These are phyloP conservation scores for Pulveroboletus sp. DNA, from an alignment of 768 basidiomycete species.

Conservation along the genomic window DNA sequence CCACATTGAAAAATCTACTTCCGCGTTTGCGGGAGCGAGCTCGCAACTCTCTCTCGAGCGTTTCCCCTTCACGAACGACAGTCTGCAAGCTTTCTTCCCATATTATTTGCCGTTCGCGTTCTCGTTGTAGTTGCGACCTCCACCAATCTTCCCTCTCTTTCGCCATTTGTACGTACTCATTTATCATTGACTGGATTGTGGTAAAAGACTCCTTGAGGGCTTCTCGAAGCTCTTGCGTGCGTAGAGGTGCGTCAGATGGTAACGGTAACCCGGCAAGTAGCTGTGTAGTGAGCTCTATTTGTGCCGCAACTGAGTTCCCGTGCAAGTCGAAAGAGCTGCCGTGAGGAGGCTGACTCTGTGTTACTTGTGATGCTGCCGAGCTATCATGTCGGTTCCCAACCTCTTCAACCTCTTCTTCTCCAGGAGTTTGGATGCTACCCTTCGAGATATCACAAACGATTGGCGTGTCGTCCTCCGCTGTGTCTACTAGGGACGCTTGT, in stretches of 20 bases:
- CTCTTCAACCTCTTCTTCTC: constrained; percentile 27
- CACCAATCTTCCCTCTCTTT: constrained; percentile 82
- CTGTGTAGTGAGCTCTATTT: constrained; percentile 72
- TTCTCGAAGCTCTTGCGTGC: constrained; percentile 34
- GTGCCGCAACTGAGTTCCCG: constrained; percentile 64
- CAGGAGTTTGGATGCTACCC: constrained; percentile 23
- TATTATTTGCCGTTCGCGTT: constrained; percentile 56
- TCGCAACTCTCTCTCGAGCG: constrained; percentile 74
- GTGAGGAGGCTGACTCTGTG: constrained; percentile 48
- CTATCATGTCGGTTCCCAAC: constrained; percentile 39
- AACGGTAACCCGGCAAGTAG: constrained; percentile 49
- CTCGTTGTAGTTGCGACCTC: constrained; percentile 56
- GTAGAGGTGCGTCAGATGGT: constrained; percentile 26
- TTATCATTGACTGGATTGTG: constrained; percentile 53
- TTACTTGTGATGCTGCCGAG: constrained; percentile 42
- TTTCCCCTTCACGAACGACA: constrained; percentile 83
- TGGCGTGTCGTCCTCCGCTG: constrained; percentile 10
- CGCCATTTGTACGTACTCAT: constrained; percentile 65
- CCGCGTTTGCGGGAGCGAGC: constrained; percentile 53
- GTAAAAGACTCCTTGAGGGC: constrained; percentile 59
- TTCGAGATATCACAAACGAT: constrained; percentile 7
- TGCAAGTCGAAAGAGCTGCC: constrained; percentile 56
- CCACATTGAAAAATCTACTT: constrained; percentile 49
- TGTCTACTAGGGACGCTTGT: constrained; percentile 22
- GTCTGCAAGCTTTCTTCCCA: constrained; percentile 91